A percentile compares a stretch with the other conserved stretches of the same genome.
These are phyloP conservation scores for Croton setiger DNA, from an alignment of 441 rosid species.

Conservation along the genomic window DNA sequence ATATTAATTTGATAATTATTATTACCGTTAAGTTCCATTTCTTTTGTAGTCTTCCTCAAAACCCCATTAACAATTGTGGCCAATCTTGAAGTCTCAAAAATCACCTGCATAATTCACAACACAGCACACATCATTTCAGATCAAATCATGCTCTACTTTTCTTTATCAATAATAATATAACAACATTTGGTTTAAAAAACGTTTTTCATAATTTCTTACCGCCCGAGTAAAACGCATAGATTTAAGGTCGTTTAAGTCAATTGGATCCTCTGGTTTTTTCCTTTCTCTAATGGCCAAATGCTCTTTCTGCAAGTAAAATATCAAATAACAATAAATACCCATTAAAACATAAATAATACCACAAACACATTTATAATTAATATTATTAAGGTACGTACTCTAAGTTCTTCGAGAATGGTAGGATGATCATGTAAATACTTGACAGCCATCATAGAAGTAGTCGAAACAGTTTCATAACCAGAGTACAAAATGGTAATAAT, in stretches of 20 bases:
- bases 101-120: constrained; percentile 34
- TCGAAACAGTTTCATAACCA: constrained; percentile 61
- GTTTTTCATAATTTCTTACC: constrained; percentile 51
- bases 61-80: constrained; percentile 46
- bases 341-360: too few relatives aligned
- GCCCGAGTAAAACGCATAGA: constrained; percentile 83
- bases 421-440: constrained; percentile 63
- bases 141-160: too few relatives aligned
- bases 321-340: constrained; percentile 5
- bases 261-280: constrained; percentile 62
- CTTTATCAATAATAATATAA: background rate
- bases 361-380: too few relatives aligned
- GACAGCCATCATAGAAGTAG: constrained; percentile 62
- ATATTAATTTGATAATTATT: too few relatives aligned
- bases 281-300: constrained; percentile 58
- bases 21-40: constrained; percentile 42
- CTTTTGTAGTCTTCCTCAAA: constrained; percentile 37
- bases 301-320: constrained; percentile 47
- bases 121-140: too few relatives aligned
- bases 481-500: constrained; percentile 52
- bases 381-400: too few relatives aligned
- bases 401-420: constrained; percentile 43
- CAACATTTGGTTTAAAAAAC: too few relatives aligned
- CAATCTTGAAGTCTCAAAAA: constrained; percentile 40
- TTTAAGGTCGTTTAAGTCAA: constrained; percentile 60